Base-by-base conservation (phyloP, 768 basidiomycete species). In the Mycena epipterygia region DNA sequence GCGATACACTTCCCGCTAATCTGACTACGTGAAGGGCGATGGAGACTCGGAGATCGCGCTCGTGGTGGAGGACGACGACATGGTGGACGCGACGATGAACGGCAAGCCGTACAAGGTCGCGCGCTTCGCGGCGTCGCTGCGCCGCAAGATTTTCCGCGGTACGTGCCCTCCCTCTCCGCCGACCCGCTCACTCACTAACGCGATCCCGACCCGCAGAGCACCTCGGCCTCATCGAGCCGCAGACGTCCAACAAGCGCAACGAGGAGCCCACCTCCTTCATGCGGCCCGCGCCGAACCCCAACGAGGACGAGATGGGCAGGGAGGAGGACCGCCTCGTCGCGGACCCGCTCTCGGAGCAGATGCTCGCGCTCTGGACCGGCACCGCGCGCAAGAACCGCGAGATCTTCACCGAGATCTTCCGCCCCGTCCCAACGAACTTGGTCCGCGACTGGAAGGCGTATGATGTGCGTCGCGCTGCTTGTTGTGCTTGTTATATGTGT, bases 1-100 rank as follows among this genome's bases (percentile, higher is more conserved):
- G 39, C 30, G 33, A 41, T n/a, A 7, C 25, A 64, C 21, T 42
- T 32, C 30, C 32, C 57, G 29, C 68, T 72, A 53, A 75, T 7
- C 33, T 37, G 13, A n/a, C n/a, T 12, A 48, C 44, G 13, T 25
- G 1, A 64, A 93, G 90, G 97, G 97, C 29, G 93, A 97, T 73
- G 95, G 95, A 37, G 96, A 97, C 80, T 97, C 95, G 1, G 98
- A 99, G 82, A 97, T 98, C 72, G 95, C 94, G 9, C 81, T 98
- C 11, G 90, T 98, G 23, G 92, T 98, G 33, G 97, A 99, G 80
- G 97, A 99, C 75, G 82, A 86, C 0, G 95, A 97, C 57, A 84
- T 89, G 83, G 84, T 99, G 44, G 84, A 87, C 30, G 88, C 91
- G 5, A 86, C 78, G 19, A 97, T 98, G 96, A 84, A 95, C 74